phyloP scores from a whole-genome alignment of 305 asterid species.

The Ajuga reptans region DNA sequence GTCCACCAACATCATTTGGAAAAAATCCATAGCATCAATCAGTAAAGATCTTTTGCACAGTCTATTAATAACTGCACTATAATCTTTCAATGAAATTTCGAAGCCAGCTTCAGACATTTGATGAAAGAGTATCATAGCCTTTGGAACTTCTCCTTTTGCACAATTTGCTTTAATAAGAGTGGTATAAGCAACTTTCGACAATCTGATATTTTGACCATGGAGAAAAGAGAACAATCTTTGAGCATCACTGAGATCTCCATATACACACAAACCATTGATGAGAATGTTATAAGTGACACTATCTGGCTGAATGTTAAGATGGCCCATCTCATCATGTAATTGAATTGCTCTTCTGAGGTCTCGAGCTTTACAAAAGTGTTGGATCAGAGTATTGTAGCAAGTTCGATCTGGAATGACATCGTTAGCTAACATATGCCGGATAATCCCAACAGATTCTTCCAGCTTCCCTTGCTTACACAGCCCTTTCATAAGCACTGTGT shows the following conservation, averaged over 20 bases:
- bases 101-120: slow-evolving; percentile 54
- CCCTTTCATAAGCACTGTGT: slow-evolving; percentile 63
- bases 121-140: slow-evolving; percentile 48
- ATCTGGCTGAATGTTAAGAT: slow-evolving; percentile 41
- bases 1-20: slow-evolving; percentile 42
- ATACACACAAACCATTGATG: slow-evolving; percentile 54
- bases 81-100: slow-evolving; percentile 58
- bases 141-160: slow-evolving; percentile 55
- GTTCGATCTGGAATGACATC: slow-evolving; percentile 55
- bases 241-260: slow-evolving; percentile 47
- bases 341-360: slow-evolving; percentile 38
- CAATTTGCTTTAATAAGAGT: slow-evolving; percentile 73
- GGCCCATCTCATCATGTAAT: slow-evolving; percentile 44
- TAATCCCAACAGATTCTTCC: slow-evolving; percentile 36
- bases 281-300: slow-evolving; percentile 55
- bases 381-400: slow-evolving; percentile 54
- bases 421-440: slow-evolving; percentile 40
- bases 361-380: slow-evolving; percentile 44
- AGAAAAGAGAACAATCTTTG: slow-evolving; percentile 43
- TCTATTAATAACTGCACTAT: slow-evolving; percentile 70
- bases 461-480: slow-evolving; percentile 47
- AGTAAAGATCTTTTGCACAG: slow-evolving; percentile 55
- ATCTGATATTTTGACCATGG: slow-evolving; percentile 30
- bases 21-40: slow-evolving; percentile 43
- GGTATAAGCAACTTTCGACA: slow-evolving; percentile 63